Conservation (phyloP, 139 green algal genomes). For the Chlorella ohadii region DNA sequence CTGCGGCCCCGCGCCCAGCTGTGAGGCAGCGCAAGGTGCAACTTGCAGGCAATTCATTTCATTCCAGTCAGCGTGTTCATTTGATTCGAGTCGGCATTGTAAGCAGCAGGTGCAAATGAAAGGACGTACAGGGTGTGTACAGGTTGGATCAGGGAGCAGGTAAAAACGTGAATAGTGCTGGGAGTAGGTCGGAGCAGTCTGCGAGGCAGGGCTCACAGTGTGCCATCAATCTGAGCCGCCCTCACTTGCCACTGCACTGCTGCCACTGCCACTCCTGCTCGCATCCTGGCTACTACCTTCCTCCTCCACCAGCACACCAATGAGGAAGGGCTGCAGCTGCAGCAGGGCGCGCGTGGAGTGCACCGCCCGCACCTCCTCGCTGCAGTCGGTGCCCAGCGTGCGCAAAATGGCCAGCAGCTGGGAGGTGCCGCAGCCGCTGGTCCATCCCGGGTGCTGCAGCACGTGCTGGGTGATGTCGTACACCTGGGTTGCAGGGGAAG, state of each 20-base stretch:
- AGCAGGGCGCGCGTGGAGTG: not conserved
- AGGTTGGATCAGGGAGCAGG: not conserved
- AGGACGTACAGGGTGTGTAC: not conserved
- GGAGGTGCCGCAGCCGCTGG: slow-evolving; percentile 16
- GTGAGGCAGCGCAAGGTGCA: not conserved
- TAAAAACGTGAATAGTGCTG: not conserved
- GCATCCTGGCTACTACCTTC: not conserved
- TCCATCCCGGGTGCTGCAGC: slow-evolving; percentile 19
- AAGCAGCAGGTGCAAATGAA: not conserved
- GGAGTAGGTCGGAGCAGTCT: too few relatives aligned
- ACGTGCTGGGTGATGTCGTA: slow-evolving; percentile 39
- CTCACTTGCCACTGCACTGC: not conserved
- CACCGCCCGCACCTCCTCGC: slow-evolving; percentile 13
- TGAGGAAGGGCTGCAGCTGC: slow-evolving; percentile 19
- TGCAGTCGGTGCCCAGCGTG: slow-evolving; percentile 35
- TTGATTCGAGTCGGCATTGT: not conserved
- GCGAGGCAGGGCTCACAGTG: not conserved
- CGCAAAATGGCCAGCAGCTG: slow-evolving; percentile 34
- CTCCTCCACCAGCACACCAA: slow-evolving; percentile 3
- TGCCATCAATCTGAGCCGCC: not conserved
- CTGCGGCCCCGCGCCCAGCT: slow-evolving; percentile 67
- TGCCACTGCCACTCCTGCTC: not conserved
- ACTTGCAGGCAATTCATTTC: not conserved
- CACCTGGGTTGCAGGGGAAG: not conserved
- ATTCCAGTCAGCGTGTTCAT: not conserved